Conservation (phyloP, 2,329 filamentous ascomycete genomes). For the Ophiosphaerella korrae region DNA sequence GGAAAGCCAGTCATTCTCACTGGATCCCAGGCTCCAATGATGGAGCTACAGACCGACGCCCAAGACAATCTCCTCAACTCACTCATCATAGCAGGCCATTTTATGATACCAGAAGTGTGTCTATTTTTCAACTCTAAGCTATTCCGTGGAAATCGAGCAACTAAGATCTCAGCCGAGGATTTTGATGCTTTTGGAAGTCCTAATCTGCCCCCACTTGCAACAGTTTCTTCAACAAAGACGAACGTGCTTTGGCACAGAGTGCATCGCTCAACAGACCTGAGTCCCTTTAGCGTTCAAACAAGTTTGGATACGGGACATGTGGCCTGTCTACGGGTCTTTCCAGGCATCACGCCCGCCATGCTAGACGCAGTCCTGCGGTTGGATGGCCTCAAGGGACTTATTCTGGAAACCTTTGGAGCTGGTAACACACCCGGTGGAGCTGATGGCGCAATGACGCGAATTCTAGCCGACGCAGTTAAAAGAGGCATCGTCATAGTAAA, state of each 20-base stretch:
- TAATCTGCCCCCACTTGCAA: slow-evolving; percentile 82
- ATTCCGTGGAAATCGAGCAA: slow-evolving; percentile 85
- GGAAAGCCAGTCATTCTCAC: slow-evolving; percentile 92
- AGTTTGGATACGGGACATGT: slow-evolving; percentile 86
- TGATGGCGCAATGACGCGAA: slow-evolving; percentile 77
- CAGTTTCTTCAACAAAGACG: slow-evolving; percentile 79
- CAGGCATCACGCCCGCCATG: slow-evolving; percentile 92
- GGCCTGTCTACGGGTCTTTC: slow-evolving; percentile 86
- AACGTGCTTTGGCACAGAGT: slow-evolving; percentile 82
- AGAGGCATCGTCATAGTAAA: slow-evolving; percentile 87
- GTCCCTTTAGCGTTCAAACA: slow-evolving; percentile 74
- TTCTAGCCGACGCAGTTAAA: slow-evolving; percentile 76
- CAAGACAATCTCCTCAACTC: slow-evolving; percentile 89
- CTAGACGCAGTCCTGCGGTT: slow-evolving; percentile 80
- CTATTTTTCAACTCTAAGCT: slow-evolving; percentile 93
- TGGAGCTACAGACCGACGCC: slow-evolving; percentile 87
- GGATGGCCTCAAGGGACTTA: slow-evolving; percentile 77
- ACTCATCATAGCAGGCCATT: slow-evolving; percentile 87
- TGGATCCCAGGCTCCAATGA: slow-evolving; percentile 74
- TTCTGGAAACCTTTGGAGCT: slow-evolving; percentile 91
- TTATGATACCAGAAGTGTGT: slow-evolving; percentile 90
- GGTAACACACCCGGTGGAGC: slow-evolving; percentile 86
- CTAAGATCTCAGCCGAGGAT: slow-evolving; percentile 83
- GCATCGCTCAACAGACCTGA: slow-evolving; percentile 72
- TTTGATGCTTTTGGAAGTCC: slow-evolving; percentile 89